phyloP scores from a whole-genome alignment of 2,329 filamentous ascomycete species.

The Dactylonectria macrodidyma region DNA sequence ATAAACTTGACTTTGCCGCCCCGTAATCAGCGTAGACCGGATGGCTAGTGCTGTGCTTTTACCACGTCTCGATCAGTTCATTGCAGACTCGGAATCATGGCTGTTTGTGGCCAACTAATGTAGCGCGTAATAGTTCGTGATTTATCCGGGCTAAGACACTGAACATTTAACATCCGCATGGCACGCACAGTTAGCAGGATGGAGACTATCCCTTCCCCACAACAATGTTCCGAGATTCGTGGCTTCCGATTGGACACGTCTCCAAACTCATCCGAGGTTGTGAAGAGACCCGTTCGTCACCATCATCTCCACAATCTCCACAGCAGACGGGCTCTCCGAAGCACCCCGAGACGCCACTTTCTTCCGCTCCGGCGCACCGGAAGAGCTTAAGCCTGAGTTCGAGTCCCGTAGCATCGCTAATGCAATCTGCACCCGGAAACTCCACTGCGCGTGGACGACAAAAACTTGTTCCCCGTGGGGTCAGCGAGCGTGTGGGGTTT shows the following conservation, averaged over 20 bases:
- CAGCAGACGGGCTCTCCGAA: neutral
- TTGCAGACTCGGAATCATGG: neutral
- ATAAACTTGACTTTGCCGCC: neutral
- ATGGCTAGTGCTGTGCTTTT: neutral
- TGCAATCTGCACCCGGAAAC: neutral
- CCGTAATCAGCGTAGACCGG: neutral
- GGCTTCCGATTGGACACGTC: neutral
- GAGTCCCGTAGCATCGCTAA: neutral
- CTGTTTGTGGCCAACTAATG: neutral
- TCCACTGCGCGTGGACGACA: neutral
- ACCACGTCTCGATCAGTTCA: neutral
- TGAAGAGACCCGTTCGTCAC: neutral
- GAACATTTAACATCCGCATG: neutral
- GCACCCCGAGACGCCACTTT: neutral
- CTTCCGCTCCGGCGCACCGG: neutral
- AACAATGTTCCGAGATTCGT: neutral
- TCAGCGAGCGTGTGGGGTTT: slow-evolving; percentile 5
- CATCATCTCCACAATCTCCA: neutral
- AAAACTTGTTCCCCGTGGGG: slow-evolving; percentile 3
- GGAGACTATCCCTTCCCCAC: neutral
- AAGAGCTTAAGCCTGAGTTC: neutral
- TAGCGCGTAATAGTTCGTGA: neutral
- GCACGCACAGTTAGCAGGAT: neutral
- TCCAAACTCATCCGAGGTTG: neutral
- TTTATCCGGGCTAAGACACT: neutral